Conservation (phyloP, 2,329 filamentous ascomycete species). For the Phyllachora maydis region DNA sequence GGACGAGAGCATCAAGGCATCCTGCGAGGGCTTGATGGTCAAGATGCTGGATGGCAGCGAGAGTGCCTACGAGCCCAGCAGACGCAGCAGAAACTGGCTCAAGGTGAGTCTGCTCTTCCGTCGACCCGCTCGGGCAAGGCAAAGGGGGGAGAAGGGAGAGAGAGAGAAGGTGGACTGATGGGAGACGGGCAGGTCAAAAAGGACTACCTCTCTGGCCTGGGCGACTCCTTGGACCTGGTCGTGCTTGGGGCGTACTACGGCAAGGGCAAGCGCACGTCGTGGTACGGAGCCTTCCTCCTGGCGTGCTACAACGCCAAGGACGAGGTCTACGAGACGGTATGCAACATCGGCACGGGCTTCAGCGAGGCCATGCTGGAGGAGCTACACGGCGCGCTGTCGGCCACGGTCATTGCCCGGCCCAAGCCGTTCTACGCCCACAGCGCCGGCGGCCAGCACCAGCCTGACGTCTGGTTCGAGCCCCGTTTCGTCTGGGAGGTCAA, state of each 20-base stretch:
- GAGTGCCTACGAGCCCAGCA: slow-evolving; percentile 89
- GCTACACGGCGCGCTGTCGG: slow-evolving; percentile 53
- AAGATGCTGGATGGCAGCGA: slow-evolving; percentile 95
- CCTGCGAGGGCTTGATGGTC: slow-evolving; percentile 95
- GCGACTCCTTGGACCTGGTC: slow-evolving; percentile 90
- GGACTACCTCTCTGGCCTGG: slow-evolving; percentile 83
- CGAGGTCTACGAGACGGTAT: slow-evolving; percentile 84
- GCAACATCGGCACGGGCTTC: slow-evolving; percentile 97
- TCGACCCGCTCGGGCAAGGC: not conserved
- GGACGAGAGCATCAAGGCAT: slow-evolving; percentile 87
- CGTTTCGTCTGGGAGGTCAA: slow-evolving; percentile 93
- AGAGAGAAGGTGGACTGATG: no score
- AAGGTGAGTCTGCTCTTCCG: slow-evolving; percentile 37
- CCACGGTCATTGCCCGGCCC: slow-evolving; percentile 65
- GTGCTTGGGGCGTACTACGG: slow-evolving; percentile 89
- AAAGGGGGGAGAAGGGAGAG: no score
- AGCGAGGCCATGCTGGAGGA: slow-evolving; percentile 86
- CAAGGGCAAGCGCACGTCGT: slow-evolving; percentile 84
- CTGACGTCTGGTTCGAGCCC: slow-evolving; percentile 96
- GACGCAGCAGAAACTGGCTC: slow-evolving; percentile 93
- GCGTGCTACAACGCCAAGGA: slow-evolving; percentile 72
- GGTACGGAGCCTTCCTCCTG: slow-evolving; percentile 88
- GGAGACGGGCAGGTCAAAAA: slow-evolving; percentile 89
- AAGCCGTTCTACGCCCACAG: slow-evolving; percentile 93
- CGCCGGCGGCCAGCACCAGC: slow-evolving; percentile 70